phyloP scores from a whole-genome alignment of 306 rosid species.

The Casuarina equisetifolia region DNA sequence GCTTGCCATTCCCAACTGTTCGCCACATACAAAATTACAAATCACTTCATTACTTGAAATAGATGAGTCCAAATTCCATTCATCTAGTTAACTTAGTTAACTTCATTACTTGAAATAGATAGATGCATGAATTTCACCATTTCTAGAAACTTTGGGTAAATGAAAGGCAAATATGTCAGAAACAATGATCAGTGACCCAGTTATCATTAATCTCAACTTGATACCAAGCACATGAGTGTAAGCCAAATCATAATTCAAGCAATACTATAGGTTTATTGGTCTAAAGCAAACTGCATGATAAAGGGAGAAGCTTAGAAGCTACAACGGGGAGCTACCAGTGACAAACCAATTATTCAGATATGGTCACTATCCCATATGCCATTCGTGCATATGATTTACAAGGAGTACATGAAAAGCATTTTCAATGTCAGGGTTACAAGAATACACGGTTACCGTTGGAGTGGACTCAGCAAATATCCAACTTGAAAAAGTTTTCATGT shows the following conservation, averaged over 20 bases:
- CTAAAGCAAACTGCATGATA: neutral
- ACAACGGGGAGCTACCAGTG: neutral
- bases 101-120: no score
- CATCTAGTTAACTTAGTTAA: neutral
- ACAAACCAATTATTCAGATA: neutral
- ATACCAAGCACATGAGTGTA: neutral
- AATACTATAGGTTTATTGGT: neutral
- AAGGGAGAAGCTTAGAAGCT: neutral
- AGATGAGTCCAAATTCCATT: neutral
- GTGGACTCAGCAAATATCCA: no score
- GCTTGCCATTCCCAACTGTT: constrained; percentile 59
- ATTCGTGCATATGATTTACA: neutral
- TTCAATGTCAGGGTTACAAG: neutral
- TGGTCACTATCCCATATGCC: neutral
- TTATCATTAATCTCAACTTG: neutral
- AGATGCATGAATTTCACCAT: neutral
- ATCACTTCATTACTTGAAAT: neutral
- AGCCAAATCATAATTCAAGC: neutral
- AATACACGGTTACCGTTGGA: no score
- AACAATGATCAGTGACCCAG: neutral
- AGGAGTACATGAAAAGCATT: neutral
- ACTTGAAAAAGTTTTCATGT: no score
- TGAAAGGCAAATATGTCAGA: neutral
- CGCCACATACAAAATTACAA: neutral
- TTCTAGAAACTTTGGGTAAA: neutral